These are phyloP conservation scores for Apiospora marii DNA, from an alignment of 2,329 filamentous ascomycete genomes.

Conservation along the genomic window DNA sequence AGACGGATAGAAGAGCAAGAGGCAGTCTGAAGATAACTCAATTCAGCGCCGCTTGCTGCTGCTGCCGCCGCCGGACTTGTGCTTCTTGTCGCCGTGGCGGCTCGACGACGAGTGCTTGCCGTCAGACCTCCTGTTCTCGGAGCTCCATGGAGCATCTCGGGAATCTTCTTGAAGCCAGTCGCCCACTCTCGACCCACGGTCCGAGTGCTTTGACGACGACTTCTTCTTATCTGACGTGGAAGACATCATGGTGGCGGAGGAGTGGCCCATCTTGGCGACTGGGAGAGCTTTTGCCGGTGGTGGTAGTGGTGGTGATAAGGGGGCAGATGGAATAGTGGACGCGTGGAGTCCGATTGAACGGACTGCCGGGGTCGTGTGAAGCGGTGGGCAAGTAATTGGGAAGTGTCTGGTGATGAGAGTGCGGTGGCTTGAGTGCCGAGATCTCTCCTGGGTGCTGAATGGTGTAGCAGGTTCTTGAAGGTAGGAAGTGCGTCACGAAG, in stretches of 20 bases:
- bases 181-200: not conserved
- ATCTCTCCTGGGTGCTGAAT: not conserved
- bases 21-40: not conserved
- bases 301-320: not conserved
- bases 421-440: not conserved
- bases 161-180: not conserved
- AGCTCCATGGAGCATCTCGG: not conserved
- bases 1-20: not conserved
- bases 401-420: not conserved
- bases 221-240: conserved; percentile 3
- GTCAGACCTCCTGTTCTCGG: not conserved
- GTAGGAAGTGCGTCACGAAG: not conserved
- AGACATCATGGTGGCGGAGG: not conserved
- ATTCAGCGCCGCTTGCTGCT: not conserved
- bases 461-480: not conserved
- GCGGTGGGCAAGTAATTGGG: not conserved
- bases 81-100: not conserved
- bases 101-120: not conserved
- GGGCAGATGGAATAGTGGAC: not conserved
- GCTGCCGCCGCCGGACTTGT: not conserved
- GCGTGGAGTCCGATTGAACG: no score
- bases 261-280: not conserved
- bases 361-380: not conserved
- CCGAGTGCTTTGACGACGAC: not conserved
- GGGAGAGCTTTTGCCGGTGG: not conserved